Conservation (phyloP, 2,329 filamentous ascomycete species). For the Aspergillus sp. region DNA sequence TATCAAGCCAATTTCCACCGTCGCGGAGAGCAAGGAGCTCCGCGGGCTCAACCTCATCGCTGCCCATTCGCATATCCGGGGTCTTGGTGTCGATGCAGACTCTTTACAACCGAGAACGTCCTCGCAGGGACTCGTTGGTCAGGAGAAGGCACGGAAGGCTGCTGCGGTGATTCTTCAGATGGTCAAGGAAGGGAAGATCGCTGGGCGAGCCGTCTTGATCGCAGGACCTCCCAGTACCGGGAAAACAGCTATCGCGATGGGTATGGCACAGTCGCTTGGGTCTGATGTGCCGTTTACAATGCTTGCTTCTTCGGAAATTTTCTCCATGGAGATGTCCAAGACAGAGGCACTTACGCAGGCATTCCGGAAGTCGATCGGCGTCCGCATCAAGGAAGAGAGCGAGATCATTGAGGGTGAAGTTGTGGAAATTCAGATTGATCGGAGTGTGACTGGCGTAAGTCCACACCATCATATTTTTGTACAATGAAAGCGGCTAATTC, state of each 20-base stretch:
- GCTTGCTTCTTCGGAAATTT: constrained; percentile 93
- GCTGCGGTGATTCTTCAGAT: constrained; percentile 95
- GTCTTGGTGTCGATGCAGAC: constrained; percentile 85
- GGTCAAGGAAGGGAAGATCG: constrained; percentile 98
- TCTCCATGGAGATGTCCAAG: constrained; percentile 98
- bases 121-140: constrained; percentile 90
- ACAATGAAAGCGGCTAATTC: constrained; percentile 1
- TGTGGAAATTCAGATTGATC: constrained; percentile 96
- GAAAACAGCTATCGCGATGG: constrained; percentile 98
- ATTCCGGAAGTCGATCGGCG: constrained; percentile 97
- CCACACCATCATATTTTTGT: background rate
- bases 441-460: constrained; percentile 77
- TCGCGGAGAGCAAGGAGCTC: constrained; percentile 93
- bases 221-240: constrained; percentile 94
- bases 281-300: constrained; percentile 94
- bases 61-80: constrained; percentile 95
- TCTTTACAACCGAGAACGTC: constrained; percentile 77
- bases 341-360: constrained; percentile 96
- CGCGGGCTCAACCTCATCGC: constrained; percentile 95
- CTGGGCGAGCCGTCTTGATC: constrained; percentile 87
- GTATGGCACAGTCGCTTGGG: constrained; percentile 93
- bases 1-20: constrained; percentile 62
- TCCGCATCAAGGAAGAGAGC: constrained; percentile 97
- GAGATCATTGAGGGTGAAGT: constrained; percentile 99
- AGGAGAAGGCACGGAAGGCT: constrained; percentile 93